phyloP scores from a whole-genome alignment of 164 flowering plant species.

The Nelumbo lutea region DNA sequence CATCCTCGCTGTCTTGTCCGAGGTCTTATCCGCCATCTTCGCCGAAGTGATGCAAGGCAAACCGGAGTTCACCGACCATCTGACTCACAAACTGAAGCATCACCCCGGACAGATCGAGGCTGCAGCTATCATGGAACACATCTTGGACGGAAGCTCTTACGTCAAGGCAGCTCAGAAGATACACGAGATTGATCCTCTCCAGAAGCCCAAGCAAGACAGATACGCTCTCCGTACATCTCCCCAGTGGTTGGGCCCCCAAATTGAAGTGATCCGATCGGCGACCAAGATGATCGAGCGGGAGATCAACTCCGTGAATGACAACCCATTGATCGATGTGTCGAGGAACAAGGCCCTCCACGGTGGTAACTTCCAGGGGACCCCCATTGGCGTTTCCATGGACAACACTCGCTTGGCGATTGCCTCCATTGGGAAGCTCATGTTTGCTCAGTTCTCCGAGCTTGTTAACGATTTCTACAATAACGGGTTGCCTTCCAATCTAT shows the following conservation, averaged over 20 bases:
- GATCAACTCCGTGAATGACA: constrained; percentile 64
- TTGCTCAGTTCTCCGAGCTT: constrained; percentile 65
- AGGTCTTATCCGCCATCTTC: constrained; percentile 52
- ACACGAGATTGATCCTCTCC: constrained; percentile 51
- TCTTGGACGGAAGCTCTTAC: constrained; percentile 46
- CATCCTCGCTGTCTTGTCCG: constrained; percentile 38
- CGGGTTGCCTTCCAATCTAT: constrained; percentile 58
- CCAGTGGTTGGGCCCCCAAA: constrained; percentile 55
- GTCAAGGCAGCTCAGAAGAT: constrained; percentile 35
- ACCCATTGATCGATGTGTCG: constrained; percentile 57
- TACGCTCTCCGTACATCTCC: constrained; percentile 68
- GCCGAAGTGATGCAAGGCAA: constrained; percentile 69
- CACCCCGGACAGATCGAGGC: constrained; percentile 71
- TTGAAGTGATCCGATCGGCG: constrained; percentile 52
- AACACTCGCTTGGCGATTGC: constrained; percentile 55
- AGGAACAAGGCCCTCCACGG: constrained; percentile 62
- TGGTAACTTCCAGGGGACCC: constrained; percentile 69
- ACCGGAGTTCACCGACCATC: constrained; percentile 55
- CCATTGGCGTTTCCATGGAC: constrained; percentile 72
- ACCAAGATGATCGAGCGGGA: constrained; percentile 56
- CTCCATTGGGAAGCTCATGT: constrained; percentile 58
- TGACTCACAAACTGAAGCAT: constrained; percentile 58
- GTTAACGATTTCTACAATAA: constrained; percentile 64
- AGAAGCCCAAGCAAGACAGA: constrained; percentile 63
- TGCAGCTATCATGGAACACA: constrained; percentile 66